A percentile compares a stretch with the other conserved stretches of the same genome.
phyloP scores from a whole-genome alignment of 208 protist genomes.

The Wallacemonas rigidus region DNA sequence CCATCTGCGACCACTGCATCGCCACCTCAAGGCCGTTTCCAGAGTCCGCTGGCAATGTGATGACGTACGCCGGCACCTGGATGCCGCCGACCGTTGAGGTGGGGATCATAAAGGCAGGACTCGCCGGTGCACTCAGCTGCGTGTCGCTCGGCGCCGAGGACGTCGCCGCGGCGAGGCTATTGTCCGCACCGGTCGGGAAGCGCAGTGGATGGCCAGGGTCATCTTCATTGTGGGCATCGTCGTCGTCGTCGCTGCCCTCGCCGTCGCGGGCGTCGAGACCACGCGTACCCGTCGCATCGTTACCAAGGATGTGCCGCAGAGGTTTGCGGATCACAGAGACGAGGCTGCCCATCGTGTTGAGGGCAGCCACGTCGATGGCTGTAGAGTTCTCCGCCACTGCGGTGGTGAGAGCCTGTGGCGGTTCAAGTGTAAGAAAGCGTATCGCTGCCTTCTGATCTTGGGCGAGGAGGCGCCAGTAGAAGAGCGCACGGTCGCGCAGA shows the following conservation, averaged over 20 bases:
- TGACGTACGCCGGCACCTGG: conserved; percentile 15
- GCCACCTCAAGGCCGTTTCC: conserved; percentile 55
- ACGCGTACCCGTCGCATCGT: conserved; percentile 16
- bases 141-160: not conserved
- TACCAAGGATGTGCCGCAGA: conserved; percentile 32
- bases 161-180: not conserved
- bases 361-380: conserved; percentile 1
- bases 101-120: not conserved
- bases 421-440: conserved; percentile 56
- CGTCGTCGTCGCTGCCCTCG: conserved; percentile 1
- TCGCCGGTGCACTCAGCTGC: not conserved
- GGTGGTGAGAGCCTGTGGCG: conserved; percentile 32
- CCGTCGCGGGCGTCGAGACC: not conserved
- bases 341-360: conserved; percentile 34
- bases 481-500: conserved; percentile 97
- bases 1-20: conserved; percentile 64
- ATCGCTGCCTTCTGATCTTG: conserved; percentile 92
- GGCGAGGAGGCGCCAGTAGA: conserved; percentile 98
- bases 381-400: conserved; percentile 12
- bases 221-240: not conserved
- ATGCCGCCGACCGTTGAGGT: not conserved
- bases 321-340: conserved; percentile 35
- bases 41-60: conserved; percentile 34
- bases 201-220: not conserved
- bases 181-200: not conserved